Percentiles rank a stretch among this genome's conserved stretches.
Conservation (phyloP, 345 rosid genomes). For the Bruguiera parviflora region DNA sequence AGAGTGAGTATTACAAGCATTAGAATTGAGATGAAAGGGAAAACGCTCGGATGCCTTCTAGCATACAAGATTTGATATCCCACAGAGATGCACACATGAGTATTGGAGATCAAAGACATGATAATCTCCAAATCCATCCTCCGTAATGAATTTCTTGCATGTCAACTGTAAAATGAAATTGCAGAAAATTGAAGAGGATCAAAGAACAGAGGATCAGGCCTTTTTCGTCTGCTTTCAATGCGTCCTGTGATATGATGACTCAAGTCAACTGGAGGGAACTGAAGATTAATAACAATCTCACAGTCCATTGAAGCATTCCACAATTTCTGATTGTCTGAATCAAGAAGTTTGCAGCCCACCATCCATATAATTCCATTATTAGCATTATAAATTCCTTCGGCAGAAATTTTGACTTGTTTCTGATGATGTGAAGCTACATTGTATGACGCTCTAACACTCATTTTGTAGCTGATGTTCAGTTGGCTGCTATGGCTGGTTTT, state of each 20-base stretch:
- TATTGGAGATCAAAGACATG: constrained; percentile 18
- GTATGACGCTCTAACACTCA: constrained; percentile 9
- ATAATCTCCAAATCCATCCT: constrained; percentile 28
- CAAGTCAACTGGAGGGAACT: constrained; percentile 22
- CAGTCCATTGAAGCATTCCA: constrained; percentile 12
- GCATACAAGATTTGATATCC: constrained; percentile 21
- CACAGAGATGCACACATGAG: constrained; percentile 19
- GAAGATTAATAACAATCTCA: constrained; percentile 13
- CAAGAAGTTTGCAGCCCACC: constrained; percentile 20
- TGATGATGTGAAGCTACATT: not conserved
- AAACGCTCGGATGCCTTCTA: constrained; percentile 15
- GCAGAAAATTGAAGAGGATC: constrained; percentile 11
- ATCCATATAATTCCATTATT: constrained; percentile 29
- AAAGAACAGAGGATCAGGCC: constrained; percentile 3
- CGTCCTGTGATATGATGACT: constrained; percentile 11
- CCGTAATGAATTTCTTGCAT: constrained; percentile 3
- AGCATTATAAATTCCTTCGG: constrained; percentile 33
- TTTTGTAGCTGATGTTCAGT: constrained; percentile 30
- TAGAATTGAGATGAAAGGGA: constrained; percentile 19
- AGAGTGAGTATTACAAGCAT: constrained; percentile 23
- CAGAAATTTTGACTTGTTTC: constrained; percentile 4
- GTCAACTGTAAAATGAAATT: constrained; percentile 1
- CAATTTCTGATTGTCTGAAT: not conserved
- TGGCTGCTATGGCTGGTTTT: not conserved
- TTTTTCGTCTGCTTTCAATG: constrained; percentile 2